A percentile compares a stretch with the other conserved stretches of the same genome.
Evolutionary conservation across 345 rosid species (phyloP).

Genomic region (Gossypium longicalyx): DNA sequence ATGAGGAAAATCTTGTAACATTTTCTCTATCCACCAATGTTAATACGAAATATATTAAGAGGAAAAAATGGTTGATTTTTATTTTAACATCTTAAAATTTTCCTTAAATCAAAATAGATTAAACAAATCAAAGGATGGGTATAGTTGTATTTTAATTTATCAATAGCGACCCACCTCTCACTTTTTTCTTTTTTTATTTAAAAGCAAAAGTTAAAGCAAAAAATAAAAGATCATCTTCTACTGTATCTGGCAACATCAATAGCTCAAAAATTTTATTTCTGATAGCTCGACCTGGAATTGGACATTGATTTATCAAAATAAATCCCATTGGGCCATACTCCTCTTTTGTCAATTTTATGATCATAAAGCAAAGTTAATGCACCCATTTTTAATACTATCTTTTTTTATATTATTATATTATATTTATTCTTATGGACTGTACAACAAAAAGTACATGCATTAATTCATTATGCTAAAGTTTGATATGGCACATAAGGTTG

Average conservation of each 20-base stretch:
- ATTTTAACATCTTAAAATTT: no score
- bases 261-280: background rate
- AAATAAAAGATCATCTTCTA: background rate
- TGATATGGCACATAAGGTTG: constrained; percentile 13
- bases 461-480: constrained; percentile 4
- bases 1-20: no score
- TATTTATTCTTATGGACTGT: background rate
- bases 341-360: background rate
- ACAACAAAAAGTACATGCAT: constrained; percentile 7
- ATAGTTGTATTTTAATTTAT: background rate
- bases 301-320: background rate
- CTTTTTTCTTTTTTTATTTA: constrained; percentile 20
- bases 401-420: background rate
- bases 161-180: constrained; percentile 16
- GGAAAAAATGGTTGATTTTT: no score
- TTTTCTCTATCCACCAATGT: no score
- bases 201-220: constrained; percentile 7
- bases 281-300: background rate
- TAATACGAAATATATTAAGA: no score
- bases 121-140: background rate
- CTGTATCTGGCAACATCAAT: background rate
- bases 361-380: background rate
- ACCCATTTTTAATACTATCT: background rate
- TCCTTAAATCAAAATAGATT: background rate
- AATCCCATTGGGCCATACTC: constrained; percentile 1